Evolutionary conservation across 169 alveolate genomes (phyloP).

Genomic region (Plasmodium gallinaceum): DNA sequence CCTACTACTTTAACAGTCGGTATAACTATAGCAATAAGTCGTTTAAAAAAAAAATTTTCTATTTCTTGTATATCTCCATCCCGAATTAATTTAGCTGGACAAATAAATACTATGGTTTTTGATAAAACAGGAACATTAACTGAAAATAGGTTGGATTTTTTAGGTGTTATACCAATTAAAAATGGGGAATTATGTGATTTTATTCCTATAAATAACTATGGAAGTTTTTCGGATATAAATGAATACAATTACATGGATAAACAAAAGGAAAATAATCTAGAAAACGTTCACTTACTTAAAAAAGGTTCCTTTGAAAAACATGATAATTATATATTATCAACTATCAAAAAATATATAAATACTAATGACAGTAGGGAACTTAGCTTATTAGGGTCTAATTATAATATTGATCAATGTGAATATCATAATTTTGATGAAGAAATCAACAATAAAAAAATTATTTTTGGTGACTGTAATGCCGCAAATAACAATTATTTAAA

Average conservation of each 20-base stretch:
- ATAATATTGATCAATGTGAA: neutral
- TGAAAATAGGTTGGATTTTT: slow-evolving; percentile 91
- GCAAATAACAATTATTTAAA: neutral
- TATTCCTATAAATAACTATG: neutral
- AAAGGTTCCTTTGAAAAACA: neutral
- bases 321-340: neutral
- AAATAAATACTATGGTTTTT: slow-evolving; percentile 93
- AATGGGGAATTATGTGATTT: neutral
- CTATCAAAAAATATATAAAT: neutral
- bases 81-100: slow-evolving; percentile 96
- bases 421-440: neutral
- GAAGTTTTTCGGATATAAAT: neutral
- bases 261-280: neutral
- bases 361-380: too few species aligned
- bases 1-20: slow-evolving; percentile 94
- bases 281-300: neutral
- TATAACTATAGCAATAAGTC: slow-evolving; percentile 91
- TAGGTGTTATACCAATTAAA: slow-evolving; percentile 72
- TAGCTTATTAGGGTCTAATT: neutral
- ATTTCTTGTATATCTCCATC: slow-evolving; percentile 94
- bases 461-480: too few species aligned
- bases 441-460: too few species aligned
- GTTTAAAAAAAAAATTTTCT: slow-evolving; percentile 88
- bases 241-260: neutral
- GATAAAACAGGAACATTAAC: slow-evolving; percentile 98